Evolutionary conservation across 106 monocot species (phyloP), one percentile per base, ranked within the genome.

Genomic region (Apostasia ramifera): DNA sequence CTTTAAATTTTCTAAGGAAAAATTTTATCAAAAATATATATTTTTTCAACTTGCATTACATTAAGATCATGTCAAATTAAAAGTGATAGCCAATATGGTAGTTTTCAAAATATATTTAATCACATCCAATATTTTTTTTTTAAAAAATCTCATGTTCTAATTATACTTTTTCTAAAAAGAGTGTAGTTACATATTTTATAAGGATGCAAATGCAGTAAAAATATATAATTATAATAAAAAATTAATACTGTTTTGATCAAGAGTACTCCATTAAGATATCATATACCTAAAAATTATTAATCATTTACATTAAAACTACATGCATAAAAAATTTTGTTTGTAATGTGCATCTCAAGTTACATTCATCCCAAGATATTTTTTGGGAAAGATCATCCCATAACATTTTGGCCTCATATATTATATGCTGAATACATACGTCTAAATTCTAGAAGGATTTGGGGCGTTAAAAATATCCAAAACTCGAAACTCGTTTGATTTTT

Each of bases 381-480:
- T 26, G 26, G 26, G 26, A 26, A 26, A 26, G 26, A 26, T 12
- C 45, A 7, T 47, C 8, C 71, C 71, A 78, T n/a, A 71, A 44
- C 2, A 47, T 0, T n/a, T 60, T 12, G 14, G 67, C 40, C 13
- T 78, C 59, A 48, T 72, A 41, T 5, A 78, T 53, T 13, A 78
- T 67, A 2, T 71, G 72, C 26, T 44, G 5, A 12, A 78, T 43
- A 60, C 53, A 72, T 1, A 78, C 57, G 58, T 78, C 67, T 26
- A 67, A 53, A 26, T n/a, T n/a, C n/a, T n/a, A n/a, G n/a, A n/a
- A n/a, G n/a, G n/a, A n/a, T n/a, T n/a, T n/a, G n/a, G n/a, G n/a
- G n/a, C n/a, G n/a, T n/a, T n/a, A n/a, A n/a, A n/a, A n/a, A n/a
- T n/a, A n/a, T n/a, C n/a, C n/a, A n/a, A n/a, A n/a, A n/a, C n/a